Percentiles rank a stretch among this genome's conserved stretches.
Conservation (phyloP, 257 asterid species). For the Dorcoceras hygrometricum region DNA sequence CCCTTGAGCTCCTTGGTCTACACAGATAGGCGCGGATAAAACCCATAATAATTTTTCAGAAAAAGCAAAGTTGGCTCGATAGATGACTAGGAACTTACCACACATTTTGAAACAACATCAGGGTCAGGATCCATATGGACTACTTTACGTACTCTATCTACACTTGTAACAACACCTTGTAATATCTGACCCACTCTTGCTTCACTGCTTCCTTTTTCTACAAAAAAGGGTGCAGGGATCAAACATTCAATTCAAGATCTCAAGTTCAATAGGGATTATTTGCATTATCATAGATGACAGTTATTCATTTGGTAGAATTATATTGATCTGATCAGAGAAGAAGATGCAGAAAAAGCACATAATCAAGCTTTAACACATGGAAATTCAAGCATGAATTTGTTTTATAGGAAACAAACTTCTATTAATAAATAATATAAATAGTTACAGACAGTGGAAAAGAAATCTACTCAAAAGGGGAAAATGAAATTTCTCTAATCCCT, state of each 20-base stretch:
- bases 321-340: conserved; percentile 8
- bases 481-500: too few species aligned
- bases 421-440: too few species aligned
- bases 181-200: conserved; percentile 58
- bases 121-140: conserved; percentile 73
- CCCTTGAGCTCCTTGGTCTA: conserved; percentile 96
- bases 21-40: conserved; percentile 29
- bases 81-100: conserved; percentile 51
- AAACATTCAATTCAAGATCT: conserved; percentile 15
- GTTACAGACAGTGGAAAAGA: too few species aligned
- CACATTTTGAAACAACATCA: conserved; percentile 58
- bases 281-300: not conserved
- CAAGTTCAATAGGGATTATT: not conserved
- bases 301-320: conserved; percentile 2
- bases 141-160: conserved; percentile 72
- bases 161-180: conserved; percentile 76
- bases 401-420: too few species aligned
- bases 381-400: too few species aligned
- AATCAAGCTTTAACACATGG: conserved; percentile 7
- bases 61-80: not conserved
- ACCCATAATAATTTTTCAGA: conserved; percentile 19
- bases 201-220: conserved; percentile 44
- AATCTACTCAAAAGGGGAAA: too few species aligned
- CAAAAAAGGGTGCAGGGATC: conserved; percentile 22
- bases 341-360: not conserved